These are phyloP conservation scores for Apiospora hydei DNA, from an alignment of 2,329 filamentous ascomycete species.

Conservation along the genomic window DNA sequence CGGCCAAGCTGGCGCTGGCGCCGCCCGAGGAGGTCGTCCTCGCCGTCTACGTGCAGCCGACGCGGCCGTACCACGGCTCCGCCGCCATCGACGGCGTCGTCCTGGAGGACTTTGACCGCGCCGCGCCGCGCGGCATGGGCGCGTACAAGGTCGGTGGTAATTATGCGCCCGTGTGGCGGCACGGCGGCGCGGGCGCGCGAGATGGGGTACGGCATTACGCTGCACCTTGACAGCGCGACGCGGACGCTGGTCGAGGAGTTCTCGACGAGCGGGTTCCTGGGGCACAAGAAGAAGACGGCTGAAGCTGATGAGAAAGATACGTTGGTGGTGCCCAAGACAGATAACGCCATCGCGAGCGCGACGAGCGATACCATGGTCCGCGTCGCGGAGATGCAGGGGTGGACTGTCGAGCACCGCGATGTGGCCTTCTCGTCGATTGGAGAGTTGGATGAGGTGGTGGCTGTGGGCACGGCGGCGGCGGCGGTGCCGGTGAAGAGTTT, in stretches of 20 bases:
- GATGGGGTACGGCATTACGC: constrained; percentile 70
- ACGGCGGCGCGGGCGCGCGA: constrained; percentile 67
- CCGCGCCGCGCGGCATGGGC: constrained; percentile 71
- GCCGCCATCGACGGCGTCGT: constrained; percentile 70
- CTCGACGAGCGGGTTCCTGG: constrained; percentile 28
- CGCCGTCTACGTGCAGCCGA: constrained; percentile 67
- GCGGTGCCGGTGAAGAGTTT: constrained; percentile 25
- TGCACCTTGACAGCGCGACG: constrained; percentile 73
- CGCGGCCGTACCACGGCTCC: constrained; percentile 70
- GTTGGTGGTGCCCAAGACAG: constrained; percentile 23
- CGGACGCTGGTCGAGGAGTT: constrained; percentile 38
- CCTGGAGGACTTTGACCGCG: constrained; percentile 73
- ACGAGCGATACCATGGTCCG: constrained; percentile 42
- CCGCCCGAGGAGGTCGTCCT: constrained; percentile 70
- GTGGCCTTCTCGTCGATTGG: constrained; percentile 25
- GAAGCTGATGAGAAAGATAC: not conserved
- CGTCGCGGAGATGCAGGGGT: constrained; percentile 24
- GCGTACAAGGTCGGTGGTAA: constrained; percentile 74
- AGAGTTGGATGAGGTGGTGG: not conserved
- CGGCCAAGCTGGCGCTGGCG: constrained; percentile 67
- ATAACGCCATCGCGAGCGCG: constrained; percentile 26
- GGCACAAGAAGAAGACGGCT: not conserved
- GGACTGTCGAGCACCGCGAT: constrained; percentile 24
- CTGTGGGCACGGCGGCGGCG: constrained; percentile 24
- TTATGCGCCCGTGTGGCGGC: constrained; percentile 71